Percentiles rank a stretch among this genome's conserved stretches.
phyloP scores from a whole-genome alignment of 1,284 basidiomycete species.

The Leccinum huronense region DNA sequence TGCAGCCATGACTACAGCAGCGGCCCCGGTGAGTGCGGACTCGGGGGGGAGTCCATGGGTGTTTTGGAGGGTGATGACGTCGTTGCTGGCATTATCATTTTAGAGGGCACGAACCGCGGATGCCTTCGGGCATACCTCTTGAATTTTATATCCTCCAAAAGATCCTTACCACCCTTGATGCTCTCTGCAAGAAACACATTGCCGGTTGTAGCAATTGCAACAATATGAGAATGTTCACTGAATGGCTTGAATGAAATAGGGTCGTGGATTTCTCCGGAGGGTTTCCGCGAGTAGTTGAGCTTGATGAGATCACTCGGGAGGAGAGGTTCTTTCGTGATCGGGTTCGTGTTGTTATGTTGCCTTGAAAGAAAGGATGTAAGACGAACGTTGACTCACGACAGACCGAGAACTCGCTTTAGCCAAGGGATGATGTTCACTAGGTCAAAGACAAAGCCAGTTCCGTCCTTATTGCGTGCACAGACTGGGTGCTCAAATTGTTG shows the following conservation, averaged over 20 bases:
- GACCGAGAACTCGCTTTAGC: slow-evolving; percentile 68
- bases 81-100: slow-evolving; percentile 51
- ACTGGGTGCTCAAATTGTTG: slow-evolving; percentile 91
- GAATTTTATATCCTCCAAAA: slow-evolving; percentile 84
- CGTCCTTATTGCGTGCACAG: slow-evolving; percentile 77
- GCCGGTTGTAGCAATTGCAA: slow-evolving; percentile 85
- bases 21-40: slow-evolving; percentile 45
- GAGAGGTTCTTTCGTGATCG: slow-evolving; percentile 83
- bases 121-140: slow-evolving; percentile 57
- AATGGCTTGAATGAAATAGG: slow-evolving; percentile 94
- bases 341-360: slow-evolving; percentile 77
- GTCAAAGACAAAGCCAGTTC: slow-evolving; percentile 82
- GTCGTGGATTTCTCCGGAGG: slow-evolving; percentile 82
- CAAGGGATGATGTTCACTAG: slow-evolving; percentile 90
- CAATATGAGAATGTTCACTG: slow-evolving; percentile 88
- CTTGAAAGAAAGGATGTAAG: slow-evolving; percentile 38
- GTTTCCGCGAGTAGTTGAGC: slow-evolving; percentile 82
- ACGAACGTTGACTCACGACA: slow-evolving; percentile 15
- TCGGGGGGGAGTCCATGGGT: slow-evolving; percentile 69
- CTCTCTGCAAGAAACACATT: slow-evolving; percentile 92
- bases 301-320: slow-evolving; percentile 80
- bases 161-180: slow-evolving; percentile 83
- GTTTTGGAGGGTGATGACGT: slow-evolving; percentile 91
- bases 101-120: slow-evolving; percentile 1
- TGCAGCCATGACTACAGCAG: slow-evolving; percentile 29